Conservation (phyloP, 2,329 filamentous ascomycete species). For the Aspergillus sp. region DNA sequence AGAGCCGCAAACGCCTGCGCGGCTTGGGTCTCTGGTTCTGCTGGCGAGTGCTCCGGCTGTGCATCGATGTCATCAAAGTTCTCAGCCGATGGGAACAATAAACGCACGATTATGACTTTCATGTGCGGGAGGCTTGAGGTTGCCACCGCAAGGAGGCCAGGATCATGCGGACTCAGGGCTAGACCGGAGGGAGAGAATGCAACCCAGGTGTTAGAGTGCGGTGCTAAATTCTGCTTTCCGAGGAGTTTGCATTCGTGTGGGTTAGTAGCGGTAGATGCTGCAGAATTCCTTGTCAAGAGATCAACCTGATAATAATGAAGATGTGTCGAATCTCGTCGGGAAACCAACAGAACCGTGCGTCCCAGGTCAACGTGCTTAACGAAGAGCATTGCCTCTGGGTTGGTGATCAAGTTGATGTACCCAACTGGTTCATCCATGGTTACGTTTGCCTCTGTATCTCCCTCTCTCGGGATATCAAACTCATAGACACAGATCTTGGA, state of each 20-base stretch:
- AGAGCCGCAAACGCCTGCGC: conserved; percentile 46
- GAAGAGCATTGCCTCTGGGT: conserved; percentile 52
- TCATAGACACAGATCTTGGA: conserved; percentile 48
- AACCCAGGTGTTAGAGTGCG: conserved; percentile 56
- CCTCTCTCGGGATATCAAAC: conserved; percentile 7
- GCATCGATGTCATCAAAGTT: conserved; percentile 10
- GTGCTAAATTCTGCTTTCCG: conserved; percentile 53
- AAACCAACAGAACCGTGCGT: conserved; percentile 45
- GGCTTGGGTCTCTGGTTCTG: conserved; percentile 37
- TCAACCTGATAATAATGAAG: conserved; percentile 47
- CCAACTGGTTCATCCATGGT: conserved; percentile 20
- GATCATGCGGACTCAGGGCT: conserved; percentile 47
- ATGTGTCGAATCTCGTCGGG: conserved; percentile 51
- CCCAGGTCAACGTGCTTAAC: conserved; percentile 41
- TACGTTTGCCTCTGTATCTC: conserved; percentile 3
- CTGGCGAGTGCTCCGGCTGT: conserved; percentile 4
- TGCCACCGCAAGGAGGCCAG: conserved; percentile 49
- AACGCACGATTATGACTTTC: conserved; percentile 53
- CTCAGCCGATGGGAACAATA: conserved; percentile 42
- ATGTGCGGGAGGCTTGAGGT: conserved; percentile 54
- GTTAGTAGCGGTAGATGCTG: neutral
- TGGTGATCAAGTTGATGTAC: conserved; percentile 35
- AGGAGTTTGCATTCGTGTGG: conserved; percentile 33
- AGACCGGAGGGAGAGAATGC: conserved; percentile 54
- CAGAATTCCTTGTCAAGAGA: neutral